Evolutionary conservation across 345 rosid species (phyloP).

Genomic region (Limnanthes douglasii): DNA sequence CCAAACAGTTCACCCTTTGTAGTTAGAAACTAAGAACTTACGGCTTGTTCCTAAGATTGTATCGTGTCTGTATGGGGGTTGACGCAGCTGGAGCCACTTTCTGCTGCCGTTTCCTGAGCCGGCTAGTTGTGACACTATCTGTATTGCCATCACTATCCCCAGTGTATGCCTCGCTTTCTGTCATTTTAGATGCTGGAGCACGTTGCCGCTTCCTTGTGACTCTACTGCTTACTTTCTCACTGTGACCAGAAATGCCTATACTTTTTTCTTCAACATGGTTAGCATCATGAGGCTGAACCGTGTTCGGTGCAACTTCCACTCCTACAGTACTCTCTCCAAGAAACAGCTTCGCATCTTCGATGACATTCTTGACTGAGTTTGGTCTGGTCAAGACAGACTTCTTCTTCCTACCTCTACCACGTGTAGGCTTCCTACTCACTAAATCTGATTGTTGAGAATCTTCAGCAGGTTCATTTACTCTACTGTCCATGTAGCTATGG

Average conservation of each 20-base stretch:
- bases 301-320: slow-evolving; percentile 11
- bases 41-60: slow-evolving; percentile 67
- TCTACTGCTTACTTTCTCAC: slow-evolving; percentile 11
- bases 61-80: slow-evolving; percentile 50
- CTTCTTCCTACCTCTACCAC: slow-evolving; percentile 30
- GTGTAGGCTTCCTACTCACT: slow-evolving; percentile 20
- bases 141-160: slow-evolving; percentile 53
- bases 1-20: not conserved
- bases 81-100: slow-evolving; percentile 18
- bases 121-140: slow-evolving; percentile 45
- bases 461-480: slow-evolving; percentile 28
- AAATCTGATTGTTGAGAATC: slow-evolving; percentile 44
- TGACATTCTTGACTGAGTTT: slow-evolving; percentile 30
- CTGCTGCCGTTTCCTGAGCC: slow-evolving; percentile 53
- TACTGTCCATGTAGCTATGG: slow-evolving; percentile 36
- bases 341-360: slow-evolving; percentile 41
- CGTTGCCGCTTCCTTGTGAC: slow-evolving; percentile 34
- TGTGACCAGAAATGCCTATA: slow-evolving; percentile 12
- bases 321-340: slow-evolving; percentile 21
- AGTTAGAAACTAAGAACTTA: slow-evolving; percentile 28
- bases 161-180: slow-evolving; percentile 33
- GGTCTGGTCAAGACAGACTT: slow-evolving; percentile 36
- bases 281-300: slow-evolving; percentile 10
- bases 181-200: slow-evolving; percentile 21
- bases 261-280: slow-evolving; percentile 10